These are phyloP conservation scores for Thalassiosira exigua DNA, from an alignment of 352 stramenopile species.

Conservation along the genomic window DNA sequence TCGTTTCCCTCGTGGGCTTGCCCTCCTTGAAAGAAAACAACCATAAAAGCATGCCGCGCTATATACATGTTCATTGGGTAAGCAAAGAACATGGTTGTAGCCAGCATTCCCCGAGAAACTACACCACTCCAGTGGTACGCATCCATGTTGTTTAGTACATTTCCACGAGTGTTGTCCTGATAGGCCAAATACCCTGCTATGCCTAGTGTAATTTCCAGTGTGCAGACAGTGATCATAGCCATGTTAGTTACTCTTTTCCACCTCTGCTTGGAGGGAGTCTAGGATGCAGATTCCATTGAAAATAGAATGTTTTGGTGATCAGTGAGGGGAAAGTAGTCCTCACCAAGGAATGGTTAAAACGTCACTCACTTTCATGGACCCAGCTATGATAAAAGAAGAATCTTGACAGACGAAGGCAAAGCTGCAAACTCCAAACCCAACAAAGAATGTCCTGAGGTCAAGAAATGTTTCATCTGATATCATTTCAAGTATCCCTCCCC, in stretches of 20 bases:
- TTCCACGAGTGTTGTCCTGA: slow-evolving; percentile 62
- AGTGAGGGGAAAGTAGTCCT: too few species aligned
- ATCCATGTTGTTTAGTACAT: slow-evolving; percentile 78
- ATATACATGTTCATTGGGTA: slow-evolving; percentile 83
- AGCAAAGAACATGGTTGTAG: slow-evolving; percentile 64
- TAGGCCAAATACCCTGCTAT: slow-evolving; percentile 74
- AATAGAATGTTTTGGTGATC: too few species aligned
- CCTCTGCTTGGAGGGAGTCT: slow-evolving; percentile 64
- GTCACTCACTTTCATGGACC: slow-evolving; percentile 69
- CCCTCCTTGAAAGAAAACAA: slow-evolving; percentile 75
- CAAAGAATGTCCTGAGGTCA: slow-evolving; percentile 68
- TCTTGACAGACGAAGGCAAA: slow-evolving; percentile 86
- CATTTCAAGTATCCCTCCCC: slow-evolving; percentile 25
- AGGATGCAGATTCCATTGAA: too few species aligned
- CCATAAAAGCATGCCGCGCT: slow-evolving; percentile 74
- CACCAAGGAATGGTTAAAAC: too few species aligned
- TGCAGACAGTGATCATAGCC: slow-evolving; percentile 46
- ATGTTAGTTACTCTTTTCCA: slow-evolving; percentile 69
- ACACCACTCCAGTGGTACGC: slow-evolving; percentile 49
- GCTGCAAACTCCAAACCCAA: slow-evolving; percentile 75
- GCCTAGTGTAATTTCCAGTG: slow-evolving; percentile 56
- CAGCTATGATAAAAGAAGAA: slow-evolving; percentile 83
- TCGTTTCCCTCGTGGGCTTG: slow-evolving; percentile 80
- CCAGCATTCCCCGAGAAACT: slow-evolving; percentile 59
- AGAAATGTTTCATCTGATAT: slow-evolving; percentile 34